Evolutionary conservation across 768 basidiomycete species (phyloP), one percentile per base, ranked within the genome.

Genomic region (Ramaria rubella): DNA sequence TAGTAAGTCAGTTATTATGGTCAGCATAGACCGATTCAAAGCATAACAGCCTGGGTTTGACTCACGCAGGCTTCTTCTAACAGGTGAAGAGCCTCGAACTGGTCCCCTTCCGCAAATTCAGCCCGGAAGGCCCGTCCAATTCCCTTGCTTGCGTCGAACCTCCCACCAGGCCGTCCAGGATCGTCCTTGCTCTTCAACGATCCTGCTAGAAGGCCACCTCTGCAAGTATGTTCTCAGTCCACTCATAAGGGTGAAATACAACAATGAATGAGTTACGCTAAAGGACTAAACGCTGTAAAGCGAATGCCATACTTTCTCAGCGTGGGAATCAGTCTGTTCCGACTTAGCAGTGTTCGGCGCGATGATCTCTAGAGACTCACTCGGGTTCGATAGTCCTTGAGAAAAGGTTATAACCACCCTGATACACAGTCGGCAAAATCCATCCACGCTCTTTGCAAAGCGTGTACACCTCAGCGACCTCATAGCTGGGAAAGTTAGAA

Each of bases 401-500:
- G 7, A 17, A 17, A 42, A 42, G 11, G 40, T n/a, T 8, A 9
- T n/a, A 42, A 19, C n/a, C 1, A 42, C 40, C 40, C 67, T 80
- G 76, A 59, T 83, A 84, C 5, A 77, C 77, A 24, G 75, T 79
- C 2, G 82, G 82, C 59, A 74, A 69, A 12, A 82, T 73, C 59
- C 75, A 83, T 2, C 76, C 77, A 21, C 81, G 79, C 3, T 71
- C 69, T 49, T 72, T 77, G 67, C 81, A 82, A 27, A 83, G 83
- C 0, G 73, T 72, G 1, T 82, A 77, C 24, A 84, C 74, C 61
- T 83, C 81, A 3, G 81, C 81, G 14, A 42, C 76, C 65, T 85
- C 81, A 79, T 80, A 83, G 0, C 81, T 75, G 1, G 66, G 57
- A 40, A 72, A 85, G 65, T 85, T 85, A 62, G 82, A 83, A 59